A percentile compares a stretch with the other conserved stretches of the same genome.
These are phyloP conservation scores for Fusarium mangiferae DNA, from an alignment of 2,329 filamentous ascomycete genomes.

Conservation along the genomic window DNA sequence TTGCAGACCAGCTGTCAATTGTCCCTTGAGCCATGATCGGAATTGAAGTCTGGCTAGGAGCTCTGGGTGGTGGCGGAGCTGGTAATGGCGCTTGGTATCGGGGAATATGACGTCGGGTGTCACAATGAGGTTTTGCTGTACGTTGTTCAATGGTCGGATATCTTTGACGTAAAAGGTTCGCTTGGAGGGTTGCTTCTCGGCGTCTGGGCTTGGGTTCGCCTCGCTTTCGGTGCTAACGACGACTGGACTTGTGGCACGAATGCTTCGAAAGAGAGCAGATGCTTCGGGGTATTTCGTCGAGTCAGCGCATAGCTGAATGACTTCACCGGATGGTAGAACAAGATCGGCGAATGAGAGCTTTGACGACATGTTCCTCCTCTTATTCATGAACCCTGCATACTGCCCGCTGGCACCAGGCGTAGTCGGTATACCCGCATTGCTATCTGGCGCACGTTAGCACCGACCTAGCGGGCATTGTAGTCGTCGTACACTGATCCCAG, in stretches of 20 bases:
- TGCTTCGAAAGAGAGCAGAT: slow-evolving; percentile 56
- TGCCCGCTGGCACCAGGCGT: slow-evolving; percentile 27
- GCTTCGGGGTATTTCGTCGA: slow-evolving; percentile 49
- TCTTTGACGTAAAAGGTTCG: slow-evolving; percentile 74
- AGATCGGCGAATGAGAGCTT: slow-evolving; percentile 76
- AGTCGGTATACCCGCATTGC: slow-evolving; percentile 37
- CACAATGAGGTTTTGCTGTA: slow-evolving; percentile 75
- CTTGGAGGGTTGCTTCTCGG: slow-evolving; percentile 45
- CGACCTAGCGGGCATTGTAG: background rate
- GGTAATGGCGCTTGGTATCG: slow-evolving; percentile 80
- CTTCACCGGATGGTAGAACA: slow-evolving; percentile 51
- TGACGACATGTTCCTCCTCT: slow-evolving; percentile 73
- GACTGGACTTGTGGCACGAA: slow-evolving; percentile 65
- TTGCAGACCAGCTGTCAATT: slow-evolving; percentile 64
- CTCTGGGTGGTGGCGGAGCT: slow-evolving; percentile 78
- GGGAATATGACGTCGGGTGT: slow-evolving; percentile 79
- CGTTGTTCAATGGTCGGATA: slow-evolving; percentile 49
- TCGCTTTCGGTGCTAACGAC: slow-evolving; percentile 55
- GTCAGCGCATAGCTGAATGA: slow-evolving; percentile 59
- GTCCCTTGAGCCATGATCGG: slow-evolving; percentile 68
- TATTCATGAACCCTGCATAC: slow-evolving; percentile 73
- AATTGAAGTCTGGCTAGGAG: slow-evolving; percentile 76
- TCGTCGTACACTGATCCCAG: slow-evolving; percentile 48
- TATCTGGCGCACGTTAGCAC: slow-evolving; percentile 39
- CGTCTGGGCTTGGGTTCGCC: slow-evolving; percentile 31